A percentile compares a stretch with the other conserved stretches of the same genome.
These are phyloP conservation scores for Aspergillus sp. DNA, from an alignment of 2,329 filamentous ascomycete species.

Conservation along the genomic window DNA sequence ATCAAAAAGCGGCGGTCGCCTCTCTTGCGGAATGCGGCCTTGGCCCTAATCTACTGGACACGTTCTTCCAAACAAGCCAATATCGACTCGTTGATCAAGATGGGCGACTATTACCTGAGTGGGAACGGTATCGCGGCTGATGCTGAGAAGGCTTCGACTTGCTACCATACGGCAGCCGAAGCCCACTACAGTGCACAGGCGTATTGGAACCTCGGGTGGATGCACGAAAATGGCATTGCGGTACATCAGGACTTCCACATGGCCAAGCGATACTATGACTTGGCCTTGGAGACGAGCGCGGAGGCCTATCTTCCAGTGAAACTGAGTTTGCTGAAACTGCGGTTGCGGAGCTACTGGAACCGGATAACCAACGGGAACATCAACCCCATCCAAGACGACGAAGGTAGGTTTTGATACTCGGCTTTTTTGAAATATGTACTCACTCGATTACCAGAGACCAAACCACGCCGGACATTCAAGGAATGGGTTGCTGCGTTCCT, in stretches of 20 bases:
- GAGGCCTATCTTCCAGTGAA: constrained; percentile 94
- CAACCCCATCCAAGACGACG: constrained; percentile 88
- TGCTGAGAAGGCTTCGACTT: constrained; percentile 82
- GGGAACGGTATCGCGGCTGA: constrained; percentile 73
- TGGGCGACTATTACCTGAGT: constrained; percentile 93
- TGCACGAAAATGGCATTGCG: constrained; percentile 96
- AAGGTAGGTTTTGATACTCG: constrained; percentile 56
- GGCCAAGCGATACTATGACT: constrained; percentile 93
- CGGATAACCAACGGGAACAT: constrained; percentile 84
- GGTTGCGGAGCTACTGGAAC: constrained; percentile 89
- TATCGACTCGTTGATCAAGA: constrained; percentile 91
- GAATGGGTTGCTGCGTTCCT: constrained; percentile 90
- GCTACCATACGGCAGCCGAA: constrained; percentile 89
- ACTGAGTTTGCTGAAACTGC: constrained; percentile 79
- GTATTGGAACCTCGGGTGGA: constrained; percentile 96
- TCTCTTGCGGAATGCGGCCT: constrained; percentile 55
- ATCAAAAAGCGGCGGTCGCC: constrained; percentile 39
- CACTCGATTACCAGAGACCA: constrained; percentile 52
- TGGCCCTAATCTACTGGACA: constrained; percentile 92
- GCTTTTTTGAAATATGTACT: constrained; percentile 16
- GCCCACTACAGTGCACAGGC: constrained; percentile 91
- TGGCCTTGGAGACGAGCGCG: constrained; percentile 83
- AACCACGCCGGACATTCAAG: constrained; percentile 71
- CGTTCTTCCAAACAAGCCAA: constrained; percentile 90
- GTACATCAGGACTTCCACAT: constrained; percentile 95